Percentiles rank a stretch among this genome's conserved stretches.
phyloP scores from a whole-genome alignment of 306 rosid genomes.

The Dicorynia guianensis region DNA sequence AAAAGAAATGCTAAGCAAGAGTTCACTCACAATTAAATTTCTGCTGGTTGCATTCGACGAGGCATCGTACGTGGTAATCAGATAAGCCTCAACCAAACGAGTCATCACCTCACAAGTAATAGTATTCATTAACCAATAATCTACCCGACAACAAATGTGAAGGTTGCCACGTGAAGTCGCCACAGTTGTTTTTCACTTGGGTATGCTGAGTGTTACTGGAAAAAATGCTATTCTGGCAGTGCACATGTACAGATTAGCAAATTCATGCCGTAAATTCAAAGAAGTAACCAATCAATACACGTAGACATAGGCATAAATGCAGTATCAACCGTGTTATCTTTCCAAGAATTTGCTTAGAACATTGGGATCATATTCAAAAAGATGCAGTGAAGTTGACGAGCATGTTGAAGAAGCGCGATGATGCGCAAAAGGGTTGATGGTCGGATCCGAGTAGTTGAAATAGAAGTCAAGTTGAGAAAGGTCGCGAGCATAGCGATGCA shows the following conservation, averaged over 20 bases:
- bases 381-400: slow-evolving; percentile 18
- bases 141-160: too few relatives aligned
- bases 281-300: background rate
- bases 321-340: slow-evolving; percentile 45
- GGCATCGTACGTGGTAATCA: background rate
- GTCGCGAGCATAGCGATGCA: slow-evolving; percentile 69
- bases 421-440: slow-evolving; percentile 50
- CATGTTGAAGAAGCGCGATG: slow-evolving; percentile 44
- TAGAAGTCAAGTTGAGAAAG: slow-evolving; percentile 56
- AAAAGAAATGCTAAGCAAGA: background rate
- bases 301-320: slow-evolving; percentile 1
- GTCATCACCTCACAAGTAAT: background rate
- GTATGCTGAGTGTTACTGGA: background rate
- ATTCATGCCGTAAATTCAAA: background rate
- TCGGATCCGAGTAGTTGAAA: slow-evolving; percentile 47
- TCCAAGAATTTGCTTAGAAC: slow-evolving; percentile 69
- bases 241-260: background rate
- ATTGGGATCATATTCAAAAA: slow-evolving; percentile 31
- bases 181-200: background rate
- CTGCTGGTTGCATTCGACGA: background rate
- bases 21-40: background rate
- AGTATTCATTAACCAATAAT: too few relatives aligned
- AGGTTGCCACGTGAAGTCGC: background rate
- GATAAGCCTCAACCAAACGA: background rate
- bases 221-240: background rate